A percentile compares a stretch with the other conserved stretches of the same genome.
phyloP scores from a whole-genome alignment of 192 early-diverging fungal genomes.

The Coemansia sp. region DNA sequence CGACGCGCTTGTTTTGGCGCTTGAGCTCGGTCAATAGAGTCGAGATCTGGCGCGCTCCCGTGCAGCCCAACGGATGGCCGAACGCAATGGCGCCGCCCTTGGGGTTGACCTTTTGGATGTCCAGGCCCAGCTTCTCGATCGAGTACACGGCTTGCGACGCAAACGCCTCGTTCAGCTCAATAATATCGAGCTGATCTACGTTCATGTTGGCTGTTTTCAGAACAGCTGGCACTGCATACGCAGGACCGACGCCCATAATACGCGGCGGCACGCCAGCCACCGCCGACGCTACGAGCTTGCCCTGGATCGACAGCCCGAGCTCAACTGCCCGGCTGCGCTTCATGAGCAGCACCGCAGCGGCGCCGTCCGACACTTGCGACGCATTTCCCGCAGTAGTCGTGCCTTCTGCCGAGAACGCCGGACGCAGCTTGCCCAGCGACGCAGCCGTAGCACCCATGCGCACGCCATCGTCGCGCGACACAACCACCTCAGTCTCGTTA shows the following conservation, averaged over 20 bases:
- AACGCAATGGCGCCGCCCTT: slow-evolving; percentile 98
- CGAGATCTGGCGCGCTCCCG: slow-evolving; percentile 95
- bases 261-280: slow-evolving; percentile 89
- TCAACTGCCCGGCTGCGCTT: slow-evolving; percentile 88
- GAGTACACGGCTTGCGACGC: slow-evolving; percentile 95
- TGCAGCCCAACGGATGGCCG: slow-evolving; percentile 92
- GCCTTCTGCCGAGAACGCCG: slow-evolving; percentile 86
- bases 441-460: slow-evolving; percentile 77
- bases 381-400: slow-evolving; percentile 92
- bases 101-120: slow-evolving; percentile 92
- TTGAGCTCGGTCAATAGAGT: slow-evolving; percentile 92
- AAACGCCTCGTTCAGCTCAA: slow-evolving; percentile 97
- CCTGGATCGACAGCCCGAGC: slow-evolving; percentile 80
- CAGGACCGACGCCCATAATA: slow-evolving; percentile 98
- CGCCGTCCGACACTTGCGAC: slow-evolving; percentile 98
- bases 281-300: slow-evolving; percentile 83
- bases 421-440: slow-evolving; percentile 75
- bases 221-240: slow-evolving; percentile 88
- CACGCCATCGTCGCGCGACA: slow-evolving; percentile 90
- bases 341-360: slow-evolving; percentile 93
- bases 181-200: slow-evolving; percentile 79
- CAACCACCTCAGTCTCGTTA: slow-evolving; percentile 67
- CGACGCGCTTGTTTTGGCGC: slow-evolving; percentile 79
- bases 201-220: slow-evolving; percentile 76
- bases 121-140: slow-evolving; percentile 83